Evolutionary conservation across 2,329 filamentous ascomycete species (phyloP).

Genomic region (Xenosphaeropsis pyriputrescens): DNA sequence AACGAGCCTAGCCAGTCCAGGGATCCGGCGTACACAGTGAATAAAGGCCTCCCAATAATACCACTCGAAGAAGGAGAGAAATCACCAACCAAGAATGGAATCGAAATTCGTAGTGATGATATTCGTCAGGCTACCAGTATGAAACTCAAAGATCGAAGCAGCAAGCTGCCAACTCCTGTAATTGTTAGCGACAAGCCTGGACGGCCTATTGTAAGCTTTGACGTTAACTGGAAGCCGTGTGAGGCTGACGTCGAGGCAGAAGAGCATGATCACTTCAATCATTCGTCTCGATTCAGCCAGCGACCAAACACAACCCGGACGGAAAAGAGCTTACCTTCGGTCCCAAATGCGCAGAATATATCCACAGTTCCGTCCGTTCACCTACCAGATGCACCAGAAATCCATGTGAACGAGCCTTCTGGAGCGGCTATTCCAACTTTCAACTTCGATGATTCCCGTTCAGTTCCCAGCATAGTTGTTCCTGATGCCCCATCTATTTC

Average conservation of each 20-base stretch:
- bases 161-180: slow-evolving; percentile 75
- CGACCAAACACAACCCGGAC: slow-evolving; percentile 7
- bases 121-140: slow-evolving; percentile 86
- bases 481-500: slow-evolving; percentile 13
- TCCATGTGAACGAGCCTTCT: slow-evolving; percentile 25
- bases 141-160: slow-evolving; percentile 71
- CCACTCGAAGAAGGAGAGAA: slow-evolving; percentile 6
- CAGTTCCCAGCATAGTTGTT: slow-evolving; percentile 10
- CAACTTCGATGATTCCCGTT: slow-evolving; percentile 24
- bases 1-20: slow-evolving; percentile 74
- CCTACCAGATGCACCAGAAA: slow-evolving; percentile 24
- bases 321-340: slow-evolving; percentile 12
- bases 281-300: slow-evolving; percentile 1
- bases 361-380: slow-evolving; percentile 20
- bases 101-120: slow-evolving; percentile 75
- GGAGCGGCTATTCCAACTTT: slow-evolving; percentile 33
- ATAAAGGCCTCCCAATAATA: slow-evolving; percentile 22
- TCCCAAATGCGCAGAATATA: slow-evolving; percentile 5
- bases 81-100: slow-evolving; percentile 46
- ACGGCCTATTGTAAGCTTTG: slow-evolving; percentile 94
- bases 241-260: slow-evolving; percentile 52
- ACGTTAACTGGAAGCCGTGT: slow-evolving; percentile 62
- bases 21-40: slow-evolving; percentile 67
- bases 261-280: slow-evolving; percentile 16
- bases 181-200: slow-evolving; percentile 83